Percentiles rank a stretch among this genome's conserved stretches.
phyloP scores from a whole-genome alignment of 202 grass and related monocot genomes.

The Eragrostis tef region DNA sequence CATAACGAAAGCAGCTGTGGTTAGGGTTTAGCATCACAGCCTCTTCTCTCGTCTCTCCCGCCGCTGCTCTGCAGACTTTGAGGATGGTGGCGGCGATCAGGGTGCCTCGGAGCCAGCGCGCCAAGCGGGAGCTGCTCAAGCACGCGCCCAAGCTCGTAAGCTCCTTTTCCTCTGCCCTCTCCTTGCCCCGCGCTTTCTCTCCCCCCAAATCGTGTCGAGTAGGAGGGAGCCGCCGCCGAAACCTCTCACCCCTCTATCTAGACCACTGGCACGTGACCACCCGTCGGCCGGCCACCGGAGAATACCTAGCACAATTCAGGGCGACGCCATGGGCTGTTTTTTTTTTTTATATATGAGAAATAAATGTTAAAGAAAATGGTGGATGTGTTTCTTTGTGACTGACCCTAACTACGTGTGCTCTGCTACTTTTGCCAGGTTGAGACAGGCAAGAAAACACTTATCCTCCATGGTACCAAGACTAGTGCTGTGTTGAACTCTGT shows the following conservation, averaged over 20 bases:
- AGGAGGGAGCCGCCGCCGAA: too few species aligned
- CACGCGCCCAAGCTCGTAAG: slow-evolving; percentile 85
- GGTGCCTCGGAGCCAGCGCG: slow-evolving; percentile 61
- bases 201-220: background rate
- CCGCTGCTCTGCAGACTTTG: too few species aligned
- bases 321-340: too few species aligned
- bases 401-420: background rate
- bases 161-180: background rate
- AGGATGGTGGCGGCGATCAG: slow-evolving; percentile 60
- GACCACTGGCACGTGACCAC: too few species aligned
- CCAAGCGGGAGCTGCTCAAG: slow-evolving; percentile 69
- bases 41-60: too few species aligned
- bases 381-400: background rate
- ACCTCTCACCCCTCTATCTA: too few species aligned
- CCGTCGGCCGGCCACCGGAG: too few species aligned
- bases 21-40: too few species aligned
- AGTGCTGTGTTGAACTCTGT: slow-evolving; percentile 72
- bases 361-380: background rate
- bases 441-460: slow-evolving; percentile 86
- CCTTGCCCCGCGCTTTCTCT: background rate
- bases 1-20: too few species aligned
- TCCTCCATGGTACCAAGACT: slow-evolving; percentile 92
- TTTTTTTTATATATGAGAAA: too few species aligned
- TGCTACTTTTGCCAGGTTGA: slow-evolving; percentile 64
- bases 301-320: too few species aligned